Evolutionary conservation across 169 alveolate genomes (phyloP), one percentile per base, ranked within the genome.

Genomic region (Plasmodium cynomolgi): DNA sequence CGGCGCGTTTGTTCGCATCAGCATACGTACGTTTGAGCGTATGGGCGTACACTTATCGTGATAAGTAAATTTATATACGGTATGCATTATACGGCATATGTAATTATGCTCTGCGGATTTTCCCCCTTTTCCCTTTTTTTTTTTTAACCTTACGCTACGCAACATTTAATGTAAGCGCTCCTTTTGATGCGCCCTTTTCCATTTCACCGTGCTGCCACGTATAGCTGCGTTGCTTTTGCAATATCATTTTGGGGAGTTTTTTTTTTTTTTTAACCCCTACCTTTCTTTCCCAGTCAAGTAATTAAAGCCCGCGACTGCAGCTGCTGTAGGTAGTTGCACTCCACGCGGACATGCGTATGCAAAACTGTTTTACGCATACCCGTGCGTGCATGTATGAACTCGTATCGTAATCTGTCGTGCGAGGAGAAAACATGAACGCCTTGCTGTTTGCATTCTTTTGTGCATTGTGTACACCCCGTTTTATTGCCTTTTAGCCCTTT

Each of bases 1-100:
- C 15, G 13, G 23, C 41, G 58, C 23, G 11, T 33, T 37, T 62
- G 75, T 31, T 74, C 41, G 83, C n/a, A 1, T 74, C 58, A 74
- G 54, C 83, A 33, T 33, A 74, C 54, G 83, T n/a, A 74, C 54
- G 20, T 74, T 31, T 74, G 83, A 33, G 41, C 41, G 83, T 37
- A 74, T 74, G 54, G 41, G 41, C 41, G 23, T 33, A 8, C 83
- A 74, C 31, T 74, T 31, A 31, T 33, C 83, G 54, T 41, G 26
- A 81, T 44, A 81, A 44, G 86, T 81, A 56, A 37, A 81, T 81
- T 33, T 31, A 37, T 47, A 47, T 80, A 17, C 58, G 34, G 23
- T 33, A 26, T 33, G 54, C 54, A 20, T 79, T 79, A 79, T 79
- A 79, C 3, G 54, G 50, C 29, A 81, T 39, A 41, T 41, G 15